Evolutionary conservation across 495 filamentous ascomycete species (phyloP).

Genomic region (Staphylotrichum longicolle): DNA sequence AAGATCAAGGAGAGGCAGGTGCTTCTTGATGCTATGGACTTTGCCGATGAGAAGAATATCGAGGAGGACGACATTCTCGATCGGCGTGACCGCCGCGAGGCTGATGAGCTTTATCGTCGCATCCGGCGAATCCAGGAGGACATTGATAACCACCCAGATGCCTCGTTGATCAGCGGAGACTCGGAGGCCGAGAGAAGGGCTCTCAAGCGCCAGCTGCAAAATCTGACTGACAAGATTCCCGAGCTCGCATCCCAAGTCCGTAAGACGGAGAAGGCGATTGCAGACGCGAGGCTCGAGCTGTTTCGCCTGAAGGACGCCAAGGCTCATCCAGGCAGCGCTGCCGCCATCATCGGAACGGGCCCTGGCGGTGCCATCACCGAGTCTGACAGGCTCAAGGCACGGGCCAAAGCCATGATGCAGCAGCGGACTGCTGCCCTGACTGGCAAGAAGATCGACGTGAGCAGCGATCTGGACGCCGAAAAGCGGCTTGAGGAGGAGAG

Average conservation of each 20-base stretch:
- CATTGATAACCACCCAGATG: conserved; percentile 87
- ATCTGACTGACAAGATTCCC: conserved; percentile 82
- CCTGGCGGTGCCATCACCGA: conserved; percentile 91
- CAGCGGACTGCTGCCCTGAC: conserved; percentile 89
- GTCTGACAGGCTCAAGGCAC: conserved; percentile 88
- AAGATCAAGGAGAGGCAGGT: conserved; percentile 94
- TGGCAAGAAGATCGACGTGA: conserved; percentile 67
- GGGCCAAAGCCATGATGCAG: conserved; percentile 97
- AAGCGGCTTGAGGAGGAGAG: conserved; percentile 86
- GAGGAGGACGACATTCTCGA: conserved; percentile 94
- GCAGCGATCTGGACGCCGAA: conserved; percentile 67
- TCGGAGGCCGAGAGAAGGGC: conserved; percentile 82
- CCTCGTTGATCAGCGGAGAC: conserved; percentile 67
- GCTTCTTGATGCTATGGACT: conserved; percentile 95
- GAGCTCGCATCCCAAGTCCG: conserved; percentile 89
- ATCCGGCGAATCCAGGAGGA: conserved; percentile 95
- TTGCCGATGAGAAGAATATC: conserved; percentile 82
- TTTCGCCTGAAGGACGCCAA: conserved; percentile 94
- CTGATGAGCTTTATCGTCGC: conserved; percentile 89
- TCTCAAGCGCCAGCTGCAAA: conserved; percentile 84
- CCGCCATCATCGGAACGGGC: conserved; percentile 88
- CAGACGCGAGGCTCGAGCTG: conserved; percentile 87
- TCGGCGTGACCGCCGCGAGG: conserved; percentile 83
- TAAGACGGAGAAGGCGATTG: conserved; percentile 85
- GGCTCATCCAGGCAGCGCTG: conserved; percentile 76